These are phyloP conservation scores for Skeletonema grethae DNA, from an alignment of 108 stramenopile species.

Conservation along the genomic window DNA sequence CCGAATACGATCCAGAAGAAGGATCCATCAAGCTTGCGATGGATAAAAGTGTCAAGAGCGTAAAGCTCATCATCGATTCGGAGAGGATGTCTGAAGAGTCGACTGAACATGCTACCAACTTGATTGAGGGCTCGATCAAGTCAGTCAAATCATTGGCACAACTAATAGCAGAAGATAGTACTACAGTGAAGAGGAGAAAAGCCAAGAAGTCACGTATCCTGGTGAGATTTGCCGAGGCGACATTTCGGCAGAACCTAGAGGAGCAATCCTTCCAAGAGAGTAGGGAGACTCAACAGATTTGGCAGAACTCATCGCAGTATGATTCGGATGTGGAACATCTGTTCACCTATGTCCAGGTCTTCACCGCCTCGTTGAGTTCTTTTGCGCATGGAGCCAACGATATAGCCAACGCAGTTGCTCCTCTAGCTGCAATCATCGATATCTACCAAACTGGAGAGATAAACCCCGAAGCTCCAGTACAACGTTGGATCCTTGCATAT, in stretches of 20 bases:
- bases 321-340: constrained; percentile 52
- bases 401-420: constrained; percentile 67
- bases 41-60: neutral
- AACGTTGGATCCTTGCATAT: constrained; percentile 60
- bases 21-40: neutral
- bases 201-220: neutral
- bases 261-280: constrained; percentile 45
- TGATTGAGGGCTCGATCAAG: neutral
- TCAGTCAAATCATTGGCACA: neutral
- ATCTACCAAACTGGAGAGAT: constrained; percentile 54
- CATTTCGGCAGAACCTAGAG: constrained; percentile 32
- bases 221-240: constrained; percentile 11
- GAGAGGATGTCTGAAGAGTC: neutral
- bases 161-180: neutral
- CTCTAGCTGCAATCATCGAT: constrained; percentile 57
- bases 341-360: constrained; percentile 68
- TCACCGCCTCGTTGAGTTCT: constrained; percentile 64
- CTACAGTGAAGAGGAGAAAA: neutral
- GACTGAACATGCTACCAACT: constrained; percentile 10
- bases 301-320: constrained; percentile 47
- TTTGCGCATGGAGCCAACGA: constrained; percentile 82
- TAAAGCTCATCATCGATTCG: neutral
- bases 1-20: neutral
- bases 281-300: constrained; percentile 38
- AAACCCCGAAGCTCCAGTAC: constrained; percentile 30